Evolutionary conservation across 768 basidiomycete species (phyloP).

Genomic region (Lentinus tigrinus): DNA sequence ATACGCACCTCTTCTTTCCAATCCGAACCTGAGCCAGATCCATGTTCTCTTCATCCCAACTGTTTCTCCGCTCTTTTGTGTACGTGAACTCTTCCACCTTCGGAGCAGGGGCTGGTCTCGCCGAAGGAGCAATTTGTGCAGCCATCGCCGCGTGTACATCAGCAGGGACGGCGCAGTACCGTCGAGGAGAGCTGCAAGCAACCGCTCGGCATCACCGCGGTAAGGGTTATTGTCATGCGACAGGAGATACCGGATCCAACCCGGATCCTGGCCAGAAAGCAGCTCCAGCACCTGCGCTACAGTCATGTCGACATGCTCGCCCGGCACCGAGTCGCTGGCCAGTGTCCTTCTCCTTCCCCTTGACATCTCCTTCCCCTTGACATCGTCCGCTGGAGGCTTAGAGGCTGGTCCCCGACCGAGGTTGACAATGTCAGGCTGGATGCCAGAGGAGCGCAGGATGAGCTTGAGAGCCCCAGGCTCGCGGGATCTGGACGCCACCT

Average conservation of each 20-base stretch:
- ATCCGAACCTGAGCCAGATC: slow-evolving; percentile 57
- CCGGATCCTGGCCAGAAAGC: slow-evolving; percentile 57
- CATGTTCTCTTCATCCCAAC: slow-evolving; percentile 73
- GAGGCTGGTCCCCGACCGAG: slow-evolving; percentile 33
- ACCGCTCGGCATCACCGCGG: slow-evolving; percentile 54
- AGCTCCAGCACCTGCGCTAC: slow-evolving; percentile 75
- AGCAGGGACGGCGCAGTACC: slow-evolving; percentile 55
- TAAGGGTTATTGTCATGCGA: slow-evolving; percentile 45
- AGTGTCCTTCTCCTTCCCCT: slow-evolving; percentile 32
- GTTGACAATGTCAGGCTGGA: slow-evolving; percentile 39
- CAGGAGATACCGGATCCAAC: slow-evolving; percentile 61
- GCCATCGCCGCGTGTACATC: slow-evolving; percentile 26
- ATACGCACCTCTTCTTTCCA: slow-evolving; percentile 63
- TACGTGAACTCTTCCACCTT: slow-evolving; percentile 23
- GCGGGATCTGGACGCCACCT: slow-evolving; percentile 17
- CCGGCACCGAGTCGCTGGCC: slow-evolving; percentile 17
- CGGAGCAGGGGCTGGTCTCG: background rate
- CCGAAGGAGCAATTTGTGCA: slow-evolving; percentile 16
- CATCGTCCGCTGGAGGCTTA: slow-evolving; percentile 28
- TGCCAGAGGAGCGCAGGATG: slow-evolving; percentile 60
- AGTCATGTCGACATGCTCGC: slow-evolving; percentile 52
- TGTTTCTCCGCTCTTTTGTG: slow-evolving; percentile 58
- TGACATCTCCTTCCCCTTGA: too few relatives aligned
- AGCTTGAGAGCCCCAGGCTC: slow-evolving; percentile 62
- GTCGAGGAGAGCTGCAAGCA: slow-evolving; percentile 74